Conservation (phyloP, 2,329 filamentous ascomycete genomes). For the Verruconis gallopava region DNA sequence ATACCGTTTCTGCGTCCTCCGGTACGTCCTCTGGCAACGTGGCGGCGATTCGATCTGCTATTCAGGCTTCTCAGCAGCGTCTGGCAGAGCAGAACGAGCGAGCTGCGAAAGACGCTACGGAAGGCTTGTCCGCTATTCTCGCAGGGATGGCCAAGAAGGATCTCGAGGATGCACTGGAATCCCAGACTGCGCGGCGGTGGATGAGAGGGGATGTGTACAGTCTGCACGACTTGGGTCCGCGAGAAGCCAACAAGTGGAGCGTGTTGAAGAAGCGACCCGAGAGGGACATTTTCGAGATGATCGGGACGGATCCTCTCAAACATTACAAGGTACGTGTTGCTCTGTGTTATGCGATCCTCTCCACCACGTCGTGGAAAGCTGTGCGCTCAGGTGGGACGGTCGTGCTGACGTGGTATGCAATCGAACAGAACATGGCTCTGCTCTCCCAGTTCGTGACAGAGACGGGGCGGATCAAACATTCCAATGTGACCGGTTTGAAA, state of each 20-base stretch:
- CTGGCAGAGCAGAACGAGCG: no score
- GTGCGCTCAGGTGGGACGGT: slow-evolving; percentile 1
- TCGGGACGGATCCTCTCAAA: slow-evolving; percentile 67
- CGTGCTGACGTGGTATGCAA: slow-evolving; percentile 1
- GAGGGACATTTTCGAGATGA: slow-evolving; percentile 62
- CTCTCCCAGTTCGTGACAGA: slow-evolving; percentile 79
- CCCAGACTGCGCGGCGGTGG: slow-evolving; percentile 59
- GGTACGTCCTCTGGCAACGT: no score
- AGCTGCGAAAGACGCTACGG: no score
- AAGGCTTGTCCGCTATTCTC: no score
- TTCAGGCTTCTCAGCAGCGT: no score
- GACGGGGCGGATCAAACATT: slow-evolving; percentile 73
- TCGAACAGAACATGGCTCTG: slow-evolving; percentile 69
- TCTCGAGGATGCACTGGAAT: neutral
- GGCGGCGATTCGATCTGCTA: no score
- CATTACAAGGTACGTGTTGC: slow-evolving; percentile 72
- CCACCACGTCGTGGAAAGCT: neutral
- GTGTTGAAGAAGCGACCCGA: slow-evolving; percentile 38
- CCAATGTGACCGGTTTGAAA: slow-evolving; percentile 62
- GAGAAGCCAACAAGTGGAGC: slow-evolving; percentile 74
- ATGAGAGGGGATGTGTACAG: slow-evolving; percentile 73
- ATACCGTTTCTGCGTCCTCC: no score
- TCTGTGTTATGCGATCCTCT: slow-evolving; percentile 5
- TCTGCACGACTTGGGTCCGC: slow-evolving; percentile 69
- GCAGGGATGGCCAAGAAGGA: neutral